Evolutionary conservation across 148 eudicot species (phyloP), one percentile per base, ranked within the genome.

Genomic region (Fallopia convolvulus): DNA sequence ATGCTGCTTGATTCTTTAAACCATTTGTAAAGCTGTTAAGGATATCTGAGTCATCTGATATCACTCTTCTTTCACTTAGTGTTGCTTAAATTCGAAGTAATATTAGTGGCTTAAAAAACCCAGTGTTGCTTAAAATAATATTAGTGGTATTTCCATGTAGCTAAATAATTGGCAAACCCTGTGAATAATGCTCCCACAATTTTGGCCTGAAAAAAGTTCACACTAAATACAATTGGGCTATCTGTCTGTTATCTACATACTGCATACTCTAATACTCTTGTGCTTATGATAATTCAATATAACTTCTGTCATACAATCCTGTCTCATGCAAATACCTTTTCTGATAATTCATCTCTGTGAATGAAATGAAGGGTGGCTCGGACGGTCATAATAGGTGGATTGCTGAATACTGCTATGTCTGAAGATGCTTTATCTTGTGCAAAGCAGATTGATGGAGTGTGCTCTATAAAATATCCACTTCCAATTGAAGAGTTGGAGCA

Each of bases 341-440:
- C 72, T 68, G 72, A 39, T 68, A 68, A 36, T 33, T 68, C 72
- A 68, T 68, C 72, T 9, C 18, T 68, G 33, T 68, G 20, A 36
- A 36, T 68, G 72, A 68, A 68, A 68, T 68, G 72, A 33, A 95
- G 99, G 92, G 92, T 93, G 81, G 98, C 99, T 79, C 87, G 91
- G 90, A 96, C 99, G 53, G 93, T 93, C 39, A 81, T 96, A 80
- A 47, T 91, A 76, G 99, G 99, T 76, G 93, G 94, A 53, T 80
- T 96, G 77, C 75, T 79, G 74, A 85, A 82, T 88, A 82, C 80
- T 79, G 88, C 86, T 63, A 88, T 93, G 90, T 94, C 91, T 26
- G 90, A 88, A 73, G 88, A 87, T 78, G 98, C 88, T 78, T 86
- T 93, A 75, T 83, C 84, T 79, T 68, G 46, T 76, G 97, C 98